Percentiles rank a stretch among this genome's conserved stretches.
Conservation (phyloP, 345 rosid species). For the Eucalyptus victrix region DNA sequence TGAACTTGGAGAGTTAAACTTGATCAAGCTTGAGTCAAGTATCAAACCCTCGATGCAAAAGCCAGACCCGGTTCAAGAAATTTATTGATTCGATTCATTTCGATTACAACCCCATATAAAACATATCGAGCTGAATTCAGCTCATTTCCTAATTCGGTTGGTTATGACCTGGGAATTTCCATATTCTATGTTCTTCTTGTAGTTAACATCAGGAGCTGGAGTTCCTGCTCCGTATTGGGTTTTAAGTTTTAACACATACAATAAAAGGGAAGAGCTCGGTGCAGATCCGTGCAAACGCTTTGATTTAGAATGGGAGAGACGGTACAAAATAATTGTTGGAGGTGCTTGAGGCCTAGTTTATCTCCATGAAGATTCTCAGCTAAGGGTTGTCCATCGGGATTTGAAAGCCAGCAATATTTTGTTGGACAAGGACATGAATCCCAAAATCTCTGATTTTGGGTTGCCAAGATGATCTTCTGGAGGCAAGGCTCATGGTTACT, state of each 20-base stretch:
- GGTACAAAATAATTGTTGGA: conserved; percentile 1
- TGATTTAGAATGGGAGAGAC: neutral
- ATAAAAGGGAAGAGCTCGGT: neutral
- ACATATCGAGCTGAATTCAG: neutral
- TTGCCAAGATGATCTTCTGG: conserved; percentile 7
- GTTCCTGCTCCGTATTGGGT: neutral
- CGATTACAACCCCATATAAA: neutral
- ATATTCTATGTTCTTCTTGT: neutral
- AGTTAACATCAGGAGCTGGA: neutral
- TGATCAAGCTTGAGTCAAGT: no score
- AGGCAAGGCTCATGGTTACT: neutral
- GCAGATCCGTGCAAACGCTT: neutral
- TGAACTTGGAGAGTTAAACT: no score
- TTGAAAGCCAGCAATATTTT: conserved; percentile 3
- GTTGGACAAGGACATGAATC: neutral
- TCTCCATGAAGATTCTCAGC: neutral
- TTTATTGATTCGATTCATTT: neutral
- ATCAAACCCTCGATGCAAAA: no score
- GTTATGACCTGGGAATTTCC: neutral
- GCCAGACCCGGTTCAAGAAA: neutral
- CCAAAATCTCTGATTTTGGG: conserved; percentile 11
- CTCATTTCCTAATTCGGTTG: neutral
- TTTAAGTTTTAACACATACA: neutral
- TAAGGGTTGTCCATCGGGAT: neutral
- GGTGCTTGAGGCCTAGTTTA: conserved; percentile 2